Evolutionary conservation across 139 green algal genomes (phyloP).

Genomic region (Diplosphaera chodatii): DNA sequence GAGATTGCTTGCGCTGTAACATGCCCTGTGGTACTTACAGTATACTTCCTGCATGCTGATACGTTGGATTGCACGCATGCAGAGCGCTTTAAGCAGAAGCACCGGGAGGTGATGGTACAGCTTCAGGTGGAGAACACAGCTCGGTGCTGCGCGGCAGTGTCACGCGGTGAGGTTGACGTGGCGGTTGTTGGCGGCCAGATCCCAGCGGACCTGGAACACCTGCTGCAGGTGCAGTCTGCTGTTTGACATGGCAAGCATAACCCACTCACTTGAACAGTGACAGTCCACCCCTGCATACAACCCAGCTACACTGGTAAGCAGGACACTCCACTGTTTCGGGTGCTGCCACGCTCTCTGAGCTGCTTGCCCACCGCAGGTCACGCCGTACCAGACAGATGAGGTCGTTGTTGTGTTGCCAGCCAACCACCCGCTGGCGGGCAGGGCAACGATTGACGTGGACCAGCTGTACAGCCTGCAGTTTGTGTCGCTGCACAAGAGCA

Average conservation of each 20-base stretch:
- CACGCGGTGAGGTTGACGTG: constrained; percentile 27
- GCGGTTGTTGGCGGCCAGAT: constrained; percentile 32
- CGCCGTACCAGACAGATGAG: constrained; percentile 30
- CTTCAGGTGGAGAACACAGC: constrained; percentile 33
- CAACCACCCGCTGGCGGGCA: constrained; percentile 8
- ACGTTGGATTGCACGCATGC: too few species aligned
- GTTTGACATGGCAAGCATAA: too few species aligned
- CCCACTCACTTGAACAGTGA: too few species aligned
- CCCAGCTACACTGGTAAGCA: too few species aligned
- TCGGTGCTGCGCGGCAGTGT: constrained; percentile 25
- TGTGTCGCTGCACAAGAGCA: constrained; percentile 25
- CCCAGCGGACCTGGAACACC: constrained; percentile 21
- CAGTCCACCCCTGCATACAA: too few species aligned
- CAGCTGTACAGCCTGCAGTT: constrained; percentile 21
- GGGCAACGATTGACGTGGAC: constrained; percentile 4
- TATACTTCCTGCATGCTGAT: too few species aligned
- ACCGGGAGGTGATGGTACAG: constrained; percentile 20
- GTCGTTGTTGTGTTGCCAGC: constrained; percentile 24
- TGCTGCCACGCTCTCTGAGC: too few species aligned
- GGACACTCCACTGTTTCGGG: too few species aligned
- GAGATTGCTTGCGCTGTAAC: too few species aligned
- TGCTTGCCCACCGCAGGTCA: constrained; percentile 22
- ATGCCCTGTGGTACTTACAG: too few species aligned
- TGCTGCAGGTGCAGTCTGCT: constrained; percentile 6
- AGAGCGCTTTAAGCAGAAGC: constrained; percentile 16